Base-by-base conservation (phyloP, 2,329 filamentous ascomycete genomes). In the Verruconis gallopava region DNA sequence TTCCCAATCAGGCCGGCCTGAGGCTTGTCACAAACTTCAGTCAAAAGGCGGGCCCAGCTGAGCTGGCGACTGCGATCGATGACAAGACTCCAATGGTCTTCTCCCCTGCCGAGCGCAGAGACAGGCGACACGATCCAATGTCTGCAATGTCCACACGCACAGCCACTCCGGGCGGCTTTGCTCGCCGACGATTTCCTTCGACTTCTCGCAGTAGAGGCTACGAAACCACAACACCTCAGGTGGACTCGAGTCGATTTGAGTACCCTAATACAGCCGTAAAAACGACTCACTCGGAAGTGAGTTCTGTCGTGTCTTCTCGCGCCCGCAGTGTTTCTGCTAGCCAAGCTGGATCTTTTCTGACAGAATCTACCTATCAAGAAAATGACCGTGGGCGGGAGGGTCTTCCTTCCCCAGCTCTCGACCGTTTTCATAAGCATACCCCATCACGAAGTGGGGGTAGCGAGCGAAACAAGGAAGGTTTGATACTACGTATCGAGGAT, bases 11-110 rank as follows among this genome's bases (percentile, higher is more conserved):
- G 25, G 35, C 44, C 15, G 44, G 44, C 13, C 21, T 46, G 35
- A 47, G 93, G 58, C 73, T 96, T 2, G 93, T 96, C 52, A 96
- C 91, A 0, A 80, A 82, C 0, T 96, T 98, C 53, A 81, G 77
- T 5, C 75, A 78, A 37, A 30, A 30, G n/a, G 67, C 36, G 46
- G 49, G 13, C 54, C n/a, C 55, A 19, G 54, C 56, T 21, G 64
- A 63, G 3, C 65, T 67, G 3, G 78, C 79, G 47, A 84, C 61
- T 75, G 79, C 69, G 14, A 67, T 71, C 3, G 71, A 72, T 42
- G 71, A 41, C n/a, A 71, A 21, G 20, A 94, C 86, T 0, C 86
- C 86, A 0, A 81, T 86, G 49, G 82, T 82, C 45, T 12, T 21
- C 9, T 17, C 9, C 19, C 37, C 40, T 15, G 14, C 12, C 18